Evolutionary conservation across 768 basidiomycete genomes (phyloP).

Genomic region (Omphalotus guepiniiformis): DNA sequence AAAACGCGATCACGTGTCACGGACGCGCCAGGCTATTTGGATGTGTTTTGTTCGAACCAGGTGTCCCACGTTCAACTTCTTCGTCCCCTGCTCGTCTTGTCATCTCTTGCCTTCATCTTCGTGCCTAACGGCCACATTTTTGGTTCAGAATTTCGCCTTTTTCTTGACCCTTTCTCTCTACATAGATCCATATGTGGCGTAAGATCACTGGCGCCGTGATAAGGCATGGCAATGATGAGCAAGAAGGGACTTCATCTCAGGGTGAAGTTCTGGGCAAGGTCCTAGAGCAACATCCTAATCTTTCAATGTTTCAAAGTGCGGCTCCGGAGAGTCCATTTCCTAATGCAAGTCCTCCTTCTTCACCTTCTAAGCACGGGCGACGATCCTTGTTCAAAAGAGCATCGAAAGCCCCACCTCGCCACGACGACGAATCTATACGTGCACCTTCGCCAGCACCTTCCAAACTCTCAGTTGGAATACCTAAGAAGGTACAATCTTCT

Average conservation of each 20-base stretch:
- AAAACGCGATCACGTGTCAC: no score
- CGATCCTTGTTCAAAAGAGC: conserved; percentile 48
- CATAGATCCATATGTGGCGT: conserved; percentile 21
- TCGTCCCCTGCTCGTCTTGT: no score
- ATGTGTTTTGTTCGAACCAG: no score
- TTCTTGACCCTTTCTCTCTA: no score
- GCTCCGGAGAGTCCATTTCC: conserved; percentile 1
- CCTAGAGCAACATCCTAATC: conserved; percentile 46
- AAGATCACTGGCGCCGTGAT: conserved; percentile 14
- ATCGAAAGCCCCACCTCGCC: conserved; percentile 37
- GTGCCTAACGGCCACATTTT: no score
- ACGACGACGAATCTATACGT: conserved; percentile 31
- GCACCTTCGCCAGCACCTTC: conserved; percentile 32
- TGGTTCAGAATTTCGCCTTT: no score
- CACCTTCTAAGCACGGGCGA: conserved; percentile 9
- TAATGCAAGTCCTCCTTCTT: conserved; percentile 8
- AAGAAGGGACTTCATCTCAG: conserved; percentile 16
- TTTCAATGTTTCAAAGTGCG: conserved; percentile 31
- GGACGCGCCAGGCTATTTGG: no score
- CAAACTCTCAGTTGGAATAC: conserved; percentile 28
- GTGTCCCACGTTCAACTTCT: no score
- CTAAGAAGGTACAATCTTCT: conserved; percentile 52
- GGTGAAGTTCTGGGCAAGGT: conserved; percentile 47
- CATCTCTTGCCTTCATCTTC: no score
- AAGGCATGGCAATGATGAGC: conserved; percentile 8